phyloP scores from a whole-genome alignment of 1,284 basidiomycete species.

The Marasmius tenuissimus region DNA sequence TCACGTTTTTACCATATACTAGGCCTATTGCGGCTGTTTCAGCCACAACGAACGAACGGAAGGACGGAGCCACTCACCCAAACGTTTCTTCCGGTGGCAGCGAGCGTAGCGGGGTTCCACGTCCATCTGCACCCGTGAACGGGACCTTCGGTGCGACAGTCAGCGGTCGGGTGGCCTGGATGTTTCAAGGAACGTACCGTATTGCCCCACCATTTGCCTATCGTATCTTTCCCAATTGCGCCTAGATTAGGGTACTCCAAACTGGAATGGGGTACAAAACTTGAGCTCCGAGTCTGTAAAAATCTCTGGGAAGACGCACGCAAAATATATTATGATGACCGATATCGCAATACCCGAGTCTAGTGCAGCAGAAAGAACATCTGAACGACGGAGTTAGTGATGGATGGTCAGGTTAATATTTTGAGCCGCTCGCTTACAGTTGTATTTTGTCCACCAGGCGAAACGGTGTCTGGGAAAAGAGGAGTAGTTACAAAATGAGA shows the following conservation, averaged over 20 bases:
- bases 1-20: not conserved
- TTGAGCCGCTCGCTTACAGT: conserved; percentile 36
- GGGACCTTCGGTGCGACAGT: not conserved
- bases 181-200: conserved; percentile 30
- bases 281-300: not conserved
- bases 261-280: conserved; percentile 18
- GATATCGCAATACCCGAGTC: conserved; percentile 51
- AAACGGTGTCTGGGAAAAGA: conserved; percentile 47
- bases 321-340: conserved; percentile 49
- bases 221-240: conserved; percentile 35
- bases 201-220: conserved; percentile 55
- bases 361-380: conserved; percentile 51
- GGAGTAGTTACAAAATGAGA: conserved; percentile 24
- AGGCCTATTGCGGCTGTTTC: not conserved
- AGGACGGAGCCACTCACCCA: conserved; percentile 21
- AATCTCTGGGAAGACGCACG: conserved; percentile 29
- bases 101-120: conserved; percentile 21
- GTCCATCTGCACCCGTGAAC: conserved; percentile 31
- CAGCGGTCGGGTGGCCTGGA: conserved; percentile 1
- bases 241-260: conserved; percentile 50
- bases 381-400: conserved; percentile 22
- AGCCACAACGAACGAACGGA: not conserved
- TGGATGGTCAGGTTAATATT: not conserved
- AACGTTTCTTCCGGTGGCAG: conserved; percentile 26
- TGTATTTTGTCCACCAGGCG: conserved; percentile 74